Evolutionary conservation across 169 alveolate species (phyloP).

Genomic region (Theileria orientalis): DNA sequence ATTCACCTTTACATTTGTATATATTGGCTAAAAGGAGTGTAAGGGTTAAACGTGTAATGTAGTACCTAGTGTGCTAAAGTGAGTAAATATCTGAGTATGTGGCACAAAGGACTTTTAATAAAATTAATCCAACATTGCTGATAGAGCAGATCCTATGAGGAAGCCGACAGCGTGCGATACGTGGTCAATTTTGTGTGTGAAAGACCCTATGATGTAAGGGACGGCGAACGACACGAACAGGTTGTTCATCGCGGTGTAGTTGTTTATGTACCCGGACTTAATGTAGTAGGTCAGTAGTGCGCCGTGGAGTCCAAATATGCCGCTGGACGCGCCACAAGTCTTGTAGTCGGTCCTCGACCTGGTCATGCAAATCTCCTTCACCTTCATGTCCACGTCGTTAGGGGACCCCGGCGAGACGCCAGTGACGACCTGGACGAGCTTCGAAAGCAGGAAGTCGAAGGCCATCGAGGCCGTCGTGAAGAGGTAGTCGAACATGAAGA

Average conservation of each 20-base stretch:
- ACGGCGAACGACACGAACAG: conserved; percentile 16
- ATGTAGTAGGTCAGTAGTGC: conserved; percentile 49
- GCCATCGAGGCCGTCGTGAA: conserved; percentile 17
- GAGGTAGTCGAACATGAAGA: conserved; percentile 27
- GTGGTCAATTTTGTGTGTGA: conserved; percentile 45
- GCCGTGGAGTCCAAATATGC: conserved; percentile 62
- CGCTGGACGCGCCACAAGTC: conserved; percentile 59
- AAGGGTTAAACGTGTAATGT: too few species aligned
- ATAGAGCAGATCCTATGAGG: conserved; percentile 31
- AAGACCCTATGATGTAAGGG: conserved; percentile 26
- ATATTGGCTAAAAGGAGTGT: too few species aligned
- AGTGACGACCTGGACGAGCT: conserved; percentile 1
- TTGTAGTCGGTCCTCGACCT: conserved; percentile 10
- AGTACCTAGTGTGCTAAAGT: too few species aligned
- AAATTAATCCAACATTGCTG: conserved; percentile 19
- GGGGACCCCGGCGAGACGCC: background rate
- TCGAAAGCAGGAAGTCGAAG: background rate
- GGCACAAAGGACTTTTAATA: too few species aligned
- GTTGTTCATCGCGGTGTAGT: conserved; percentile 16
- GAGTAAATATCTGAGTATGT: too few species aligned
- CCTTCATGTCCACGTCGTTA: conserved; percentile 2
- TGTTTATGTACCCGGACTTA: conserved; percentile 13
- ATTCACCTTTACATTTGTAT: too few species aligned
- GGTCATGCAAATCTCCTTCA: conserved; percentile 20
- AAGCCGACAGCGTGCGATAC: conserved; percentile 62